Evolutionary conservation across 345 rosid species (phyloP).

Genomic region (Lepidium aucheri): DNA sequence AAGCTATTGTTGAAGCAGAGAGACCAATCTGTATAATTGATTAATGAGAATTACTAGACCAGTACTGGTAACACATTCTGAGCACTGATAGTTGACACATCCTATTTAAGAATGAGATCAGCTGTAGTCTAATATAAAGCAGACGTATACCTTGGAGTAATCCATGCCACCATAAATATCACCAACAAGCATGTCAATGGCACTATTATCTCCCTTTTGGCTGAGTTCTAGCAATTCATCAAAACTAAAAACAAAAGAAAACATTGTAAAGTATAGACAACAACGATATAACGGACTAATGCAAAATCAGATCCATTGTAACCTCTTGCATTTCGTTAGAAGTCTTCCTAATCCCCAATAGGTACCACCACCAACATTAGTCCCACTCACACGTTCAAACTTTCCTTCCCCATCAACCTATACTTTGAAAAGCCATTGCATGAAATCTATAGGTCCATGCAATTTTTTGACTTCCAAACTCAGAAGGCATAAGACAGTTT

Average conservation of each 20-base stretch:
- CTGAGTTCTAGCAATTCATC: conserved; percentile 94
- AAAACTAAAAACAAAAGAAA: conserved; percentile 46
- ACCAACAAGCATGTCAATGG: conserved; percentile 97
- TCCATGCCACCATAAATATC: conserved; percentile 98
- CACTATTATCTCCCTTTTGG: conserved; percentile 90
- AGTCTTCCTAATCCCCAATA: conserved; percentile 97
- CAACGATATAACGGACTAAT: not conserved
- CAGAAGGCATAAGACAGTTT: not conserved
- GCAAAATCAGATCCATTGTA: conserved; percentile 5
- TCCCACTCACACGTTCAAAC: conserved; percentile 91
- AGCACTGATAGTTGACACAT: not conserved
- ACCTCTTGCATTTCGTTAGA: conserved; percentile 94
- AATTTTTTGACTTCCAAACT: not conserved
- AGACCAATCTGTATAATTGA: conserved; percentile 66
- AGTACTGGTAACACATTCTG: not conserved
- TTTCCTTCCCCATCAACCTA: conserved; percentile 99
- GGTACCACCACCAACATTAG: conserved; percentile 99
- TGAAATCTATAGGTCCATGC: not conserved
- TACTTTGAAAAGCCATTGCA: not conserved
- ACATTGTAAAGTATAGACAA: not conserved
- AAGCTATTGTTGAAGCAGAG: conserved; percentile 96
- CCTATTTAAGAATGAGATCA: not conserved
- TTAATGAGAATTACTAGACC: not conserved
- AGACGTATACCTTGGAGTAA: conserved; percentile 64
- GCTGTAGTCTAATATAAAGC: not conserved